Conservation (phyloP, 805 yeast species). For the Pachysolen tannophilus region DNA sequence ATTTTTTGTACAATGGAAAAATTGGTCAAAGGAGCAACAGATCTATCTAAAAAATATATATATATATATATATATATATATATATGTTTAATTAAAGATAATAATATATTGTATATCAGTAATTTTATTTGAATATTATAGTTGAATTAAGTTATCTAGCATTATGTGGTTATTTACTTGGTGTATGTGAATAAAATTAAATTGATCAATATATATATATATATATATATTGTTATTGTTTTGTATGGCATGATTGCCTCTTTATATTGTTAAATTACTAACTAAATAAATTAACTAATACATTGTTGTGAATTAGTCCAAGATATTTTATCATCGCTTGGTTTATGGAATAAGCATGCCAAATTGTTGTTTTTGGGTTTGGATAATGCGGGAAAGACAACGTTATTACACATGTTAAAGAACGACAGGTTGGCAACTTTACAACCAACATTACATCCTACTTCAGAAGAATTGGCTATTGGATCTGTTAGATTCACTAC, state of each 20-base stretch:
- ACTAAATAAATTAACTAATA: too few species aligned
- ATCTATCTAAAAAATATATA: too few species aligned
- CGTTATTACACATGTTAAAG: constrained; percentile 74
- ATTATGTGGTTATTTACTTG: constrained; percentile 16
- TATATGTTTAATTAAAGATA: too few species aligned
- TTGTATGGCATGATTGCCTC: too few species aligned
- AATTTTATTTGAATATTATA: too few species aligned
- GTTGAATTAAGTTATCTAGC: too few species aligned
- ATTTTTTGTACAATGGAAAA: constrained; percentile 2
- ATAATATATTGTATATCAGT: too few species aligned
- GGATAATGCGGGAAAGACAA: constrained; percentile 97
- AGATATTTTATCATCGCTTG: constrained; percentile 71
- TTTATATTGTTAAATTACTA: too few species aligned
- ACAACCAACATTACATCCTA: constrained; percentile 97
- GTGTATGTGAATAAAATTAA: constrained; percentile 30
- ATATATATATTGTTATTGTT: too few species aligned
- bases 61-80: too few species aligned
- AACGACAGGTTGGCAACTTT: constrained; percentile 96
- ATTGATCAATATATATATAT: too few species aligned
- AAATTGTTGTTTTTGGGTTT: constrained; percentile 91
- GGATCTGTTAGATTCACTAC: constrained; percentile 97
- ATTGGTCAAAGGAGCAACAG: background rate
- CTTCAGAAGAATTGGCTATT: constrained; percentile 95
- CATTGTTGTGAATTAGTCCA: constrained; percentile 47
- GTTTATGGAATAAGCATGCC: constrained; percentile 92